A percentile compares a stretch with the other conserved stretches of the same genome.
These are phyloP conservation scores for Dactylellina drechsleri DNA, from an alignment of 2,329 filamentous ascomycete species.

Conservation along the genomic window DNA sequence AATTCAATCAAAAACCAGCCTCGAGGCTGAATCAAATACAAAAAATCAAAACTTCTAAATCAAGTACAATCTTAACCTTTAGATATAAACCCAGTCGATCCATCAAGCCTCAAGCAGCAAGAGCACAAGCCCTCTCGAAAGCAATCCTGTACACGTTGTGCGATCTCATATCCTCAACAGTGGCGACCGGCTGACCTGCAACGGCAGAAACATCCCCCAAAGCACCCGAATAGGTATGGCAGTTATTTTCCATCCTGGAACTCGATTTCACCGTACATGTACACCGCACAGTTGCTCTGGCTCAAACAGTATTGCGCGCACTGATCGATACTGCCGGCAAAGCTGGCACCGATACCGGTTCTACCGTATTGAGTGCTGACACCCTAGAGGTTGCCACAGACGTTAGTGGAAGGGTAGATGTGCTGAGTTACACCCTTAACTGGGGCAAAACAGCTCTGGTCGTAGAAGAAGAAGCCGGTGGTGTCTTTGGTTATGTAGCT, in stretches of 20 bases:
- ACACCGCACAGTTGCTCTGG: constrained; percentile 18
- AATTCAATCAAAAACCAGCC: too few relatives aligned
- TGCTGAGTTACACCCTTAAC: constrained; percentile 9
- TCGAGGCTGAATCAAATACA: too few relatives aligned
- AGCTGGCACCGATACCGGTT: constrained; percentile 14
- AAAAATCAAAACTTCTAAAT: too few relatives aligned
- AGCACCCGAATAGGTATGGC: constrained; percentile 27
- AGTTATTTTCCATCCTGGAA: constrained; percentile 35
- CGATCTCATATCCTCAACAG: constrained; percentile 30
- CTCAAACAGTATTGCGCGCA: constrained; percentile 26
- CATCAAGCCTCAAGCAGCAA: not conserved
- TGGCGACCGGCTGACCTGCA: constrained; percentile 20
- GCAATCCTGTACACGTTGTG: constrained; percentile 17
- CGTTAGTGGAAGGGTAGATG: constrained; percentile 17
- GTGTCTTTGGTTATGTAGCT: constrained; percentile 19
- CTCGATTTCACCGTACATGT: constrained; percentile 40
- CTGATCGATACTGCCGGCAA: constrained; percentile 19
- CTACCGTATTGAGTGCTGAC: constrained; percentile 14
- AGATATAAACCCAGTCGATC: too few relatives aligned
- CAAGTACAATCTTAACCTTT: too few relatives aligned
- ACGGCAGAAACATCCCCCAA: constrained; percentile 3
- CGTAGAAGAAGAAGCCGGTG: constrained; percentile 27
- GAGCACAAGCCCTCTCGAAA: constrained; percentile 29
- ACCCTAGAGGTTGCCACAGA: constrained; percentile 15
- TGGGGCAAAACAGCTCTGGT: constrained; percentile 27